Evolutionary conservation across 2,329 filamentous ascomycete species (phyloP), one percentile per base, ranked within the genome.

Genomic region (Neofusicoccum cordaticola): DNA sequence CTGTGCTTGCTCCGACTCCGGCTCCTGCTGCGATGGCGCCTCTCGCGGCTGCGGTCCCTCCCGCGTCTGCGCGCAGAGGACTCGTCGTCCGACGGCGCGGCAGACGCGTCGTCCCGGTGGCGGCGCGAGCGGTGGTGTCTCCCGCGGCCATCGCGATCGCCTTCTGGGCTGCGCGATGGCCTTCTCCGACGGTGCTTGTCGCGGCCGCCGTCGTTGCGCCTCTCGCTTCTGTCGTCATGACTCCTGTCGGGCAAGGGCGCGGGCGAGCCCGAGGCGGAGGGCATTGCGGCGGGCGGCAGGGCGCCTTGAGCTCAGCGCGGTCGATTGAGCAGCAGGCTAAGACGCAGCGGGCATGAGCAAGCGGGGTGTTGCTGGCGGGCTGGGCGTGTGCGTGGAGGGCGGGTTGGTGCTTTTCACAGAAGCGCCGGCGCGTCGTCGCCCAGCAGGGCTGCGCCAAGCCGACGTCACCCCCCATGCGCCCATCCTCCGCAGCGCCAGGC

Each of bases 111-210:
- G 61, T 53, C 48, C 13, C 50, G 61, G 19, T 45, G 39, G 31
- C 50, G 48, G 48, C 61, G 41, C 50, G 48, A 37, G 61, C 42
- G 50, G 4, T 37, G 56, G 31, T 53, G 50, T 22, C 69, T 71
- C 13, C 63, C 65, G 48, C 64, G 63, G 61, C 65, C 69, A 45
- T 67, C 69, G 13, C 31, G 17, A 3, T 48, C 31, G 31, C 73
- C 66, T 66, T 72, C 68, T 35, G 47, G 44, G 42, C 60, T 56
- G 45, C 70, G 75, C 64, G 75, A 63, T 48, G 74, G 69, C 37
- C 69, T 70, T 42, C 74, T 68, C n/a, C 39, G 65, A 34, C 56
- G 62, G 11, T 57, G 61, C n/a, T 56, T 44, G 60, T 62, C 45
- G 58, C 62, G 39, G 34, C 13, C n/a, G 62, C 34, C 41, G 51